Evolutionary conservation across 2,329 filamentous ascomycete species (phyloP).

Genomic region (Fusarium chlamydosporum): DNA sequence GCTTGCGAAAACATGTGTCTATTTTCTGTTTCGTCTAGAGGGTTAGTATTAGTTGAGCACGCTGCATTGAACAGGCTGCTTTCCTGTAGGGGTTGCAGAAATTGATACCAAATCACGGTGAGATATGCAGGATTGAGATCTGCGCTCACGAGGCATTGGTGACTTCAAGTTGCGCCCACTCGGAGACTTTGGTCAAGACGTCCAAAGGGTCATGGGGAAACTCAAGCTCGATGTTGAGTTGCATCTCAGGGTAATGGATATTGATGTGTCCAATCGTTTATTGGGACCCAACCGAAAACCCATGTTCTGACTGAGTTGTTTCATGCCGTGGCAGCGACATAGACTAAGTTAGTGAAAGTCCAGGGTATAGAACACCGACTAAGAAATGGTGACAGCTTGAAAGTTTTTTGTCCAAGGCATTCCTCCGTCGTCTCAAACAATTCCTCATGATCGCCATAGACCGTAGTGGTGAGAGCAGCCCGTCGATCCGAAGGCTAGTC

Average conservation of each 20-base stretch:
- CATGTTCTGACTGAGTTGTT: constrained; percentile 35
- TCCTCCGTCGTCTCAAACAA: constrained; percentile 27
- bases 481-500: constrained; percentile 33
- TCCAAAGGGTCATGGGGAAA: constrained; percentile 37
- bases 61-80: not conserved
- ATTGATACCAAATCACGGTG: constrained; percentile 21
- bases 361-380: constrained; percentile 12
- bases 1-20: not conserved
- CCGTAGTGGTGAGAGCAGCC: constrained; percentile 9
- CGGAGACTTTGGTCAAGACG: constrained; percentile 14
- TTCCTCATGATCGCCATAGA: constrained; percentile 7
- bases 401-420: constrained; percentile 11
- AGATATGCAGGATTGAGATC: constrained; percentile 36
- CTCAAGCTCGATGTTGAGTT: constrained; percentile 21
- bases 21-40: not conserved
- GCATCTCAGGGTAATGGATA: constrained; percentile 23
- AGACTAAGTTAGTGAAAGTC: constrained; percentile 15
- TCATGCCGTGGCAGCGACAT: constrained; percentile 35
- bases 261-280: constrained; percentile 23
- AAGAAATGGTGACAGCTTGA: constrained; percentile 11
- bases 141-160: constrained; percentile 27
- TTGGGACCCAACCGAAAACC: constrained; percentile 11
- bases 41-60: not conserved
- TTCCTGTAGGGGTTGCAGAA: not conserved
- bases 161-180: constrained; percentile 19